Evolutionary conservation across 371 early-diverging fungal species (phyloP).

Genomic region (Mortierella sp.): DNA sequence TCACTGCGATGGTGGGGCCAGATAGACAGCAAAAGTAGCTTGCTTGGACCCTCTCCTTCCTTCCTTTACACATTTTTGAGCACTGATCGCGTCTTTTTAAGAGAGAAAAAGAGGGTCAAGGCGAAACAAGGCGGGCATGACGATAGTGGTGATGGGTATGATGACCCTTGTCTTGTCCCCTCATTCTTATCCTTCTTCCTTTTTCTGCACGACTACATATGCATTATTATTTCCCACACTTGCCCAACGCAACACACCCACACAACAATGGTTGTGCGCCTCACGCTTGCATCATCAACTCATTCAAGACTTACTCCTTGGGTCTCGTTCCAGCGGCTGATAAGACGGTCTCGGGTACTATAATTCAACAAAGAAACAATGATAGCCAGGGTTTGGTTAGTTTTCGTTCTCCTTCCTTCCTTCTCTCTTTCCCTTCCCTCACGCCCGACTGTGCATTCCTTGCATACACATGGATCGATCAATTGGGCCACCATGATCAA

Average conservation of each 20-base stretch:
- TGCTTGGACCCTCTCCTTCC: neutral
- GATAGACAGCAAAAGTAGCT: neutral
- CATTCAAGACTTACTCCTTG: slow-evolving; percentile 65
- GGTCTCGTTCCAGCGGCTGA: slow-evolving; percentile 90
- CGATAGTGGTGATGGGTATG: neutral
- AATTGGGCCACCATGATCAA: neutral
- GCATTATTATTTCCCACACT: neutral
- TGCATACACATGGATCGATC: neutral
- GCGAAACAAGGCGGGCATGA: neutral
- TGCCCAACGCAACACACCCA: neutral
- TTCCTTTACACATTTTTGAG: neutral
- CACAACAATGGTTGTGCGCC: neutral
- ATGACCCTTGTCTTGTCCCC: neutral
- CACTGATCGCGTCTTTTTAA: neutral
- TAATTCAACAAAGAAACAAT: slow-evolving; percentile 2
- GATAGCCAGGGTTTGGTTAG: neutral
- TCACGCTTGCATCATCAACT: neutral
- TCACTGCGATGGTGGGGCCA: neutral
- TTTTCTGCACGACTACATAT: neutral
- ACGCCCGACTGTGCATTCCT: neutral
- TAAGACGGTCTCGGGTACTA: slow-evolving; percentile 87
- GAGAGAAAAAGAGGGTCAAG: neutral
- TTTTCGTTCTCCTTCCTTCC: neutral
- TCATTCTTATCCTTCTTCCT: neutral
- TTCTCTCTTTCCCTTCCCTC: neutral